Base-by-base conservation (phyloP, 1,284 basidiomycete species). In the Sanguinoderma infundibulare region DNA sequence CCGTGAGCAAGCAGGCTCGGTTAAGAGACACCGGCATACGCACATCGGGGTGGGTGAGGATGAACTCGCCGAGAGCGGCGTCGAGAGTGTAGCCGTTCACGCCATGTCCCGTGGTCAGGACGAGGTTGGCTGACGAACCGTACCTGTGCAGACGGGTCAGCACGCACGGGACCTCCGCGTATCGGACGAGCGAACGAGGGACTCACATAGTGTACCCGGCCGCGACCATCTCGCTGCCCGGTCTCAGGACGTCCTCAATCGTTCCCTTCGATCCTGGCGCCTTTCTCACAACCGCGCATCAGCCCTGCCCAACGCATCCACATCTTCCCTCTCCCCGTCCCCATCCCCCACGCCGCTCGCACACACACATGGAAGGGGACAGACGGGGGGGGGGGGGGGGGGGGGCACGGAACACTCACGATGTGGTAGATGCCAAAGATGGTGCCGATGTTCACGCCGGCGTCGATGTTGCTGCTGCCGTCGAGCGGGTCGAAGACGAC, bases 81-180 rank as follows among this genome's bases (percentile, higher is more conserved):
- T 99, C 98, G 55, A 99, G 89, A 15, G 98, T 99, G 82, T 98
- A 99, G 53, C 98, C 98, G 77, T 99, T 96, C 65, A 99, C 98
- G 55, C 98, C 98, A 63, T 91, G 85, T 17, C 98, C 98, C 26
- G 96, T 98, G 34, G 95, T 93, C 42, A 99, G 87, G 56, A 99
- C 96, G 65, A 99, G 81, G 79, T 99, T 99, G 72, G 96, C 95
- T 42, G 96, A 98, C 14, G 97, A 98, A 57, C 98, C 98, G 78
- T 99, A 99, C 96, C 92, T 94, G 65, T 30, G n/a, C n/a, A 44
- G 39, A n/a, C 20, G 36, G 52, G 57, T 60, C 39, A 60, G 54
- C 34, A 40, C 32, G 12, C 15, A 56, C 40, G 51, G 44, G 15
- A 46, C 38, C 50, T 26, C 6, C 15, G 65, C 60, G 60, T 47